Conservation (phyloP, 1,284 basidiomycete genomes). For the Ceratobasidium papillatum region DNA sequence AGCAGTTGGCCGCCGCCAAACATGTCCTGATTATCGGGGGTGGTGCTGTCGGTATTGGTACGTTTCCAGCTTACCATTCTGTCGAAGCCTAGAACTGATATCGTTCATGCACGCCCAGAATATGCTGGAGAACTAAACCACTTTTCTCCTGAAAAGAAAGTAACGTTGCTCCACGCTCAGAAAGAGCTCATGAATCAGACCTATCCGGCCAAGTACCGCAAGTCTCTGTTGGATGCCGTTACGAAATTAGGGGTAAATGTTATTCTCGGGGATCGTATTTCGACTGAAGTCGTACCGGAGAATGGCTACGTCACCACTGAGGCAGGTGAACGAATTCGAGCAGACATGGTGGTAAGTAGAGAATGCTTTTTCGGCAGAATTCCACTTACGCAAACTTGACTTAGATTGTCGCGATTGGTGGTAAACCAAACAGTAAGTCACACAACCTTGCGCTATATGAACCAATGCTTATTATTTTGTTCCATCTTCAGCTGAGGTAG, state of each 20-base stretch:
- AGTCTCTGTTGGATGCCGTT: slow-evolving; percentile 56
- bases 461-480: background rate
- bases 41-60: slow-evolving; percentile 69
- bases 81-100: slow-evolving; percentile 26
- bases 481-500: background rate
- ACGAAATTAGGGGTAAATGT: slow-evolving; percentile 60
- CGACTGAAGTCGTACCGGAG: slow-evolving; percentile 49
- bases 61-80: slow-evolving; percentile 42
- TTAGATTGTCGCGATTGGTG: slow-evolving; percentile 24
- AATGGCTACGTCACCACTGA: slow-evolving; percentile 57
- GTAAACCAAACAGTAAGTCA: slow-evolving; percentile 24
- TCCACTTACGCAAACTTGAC: background rate
- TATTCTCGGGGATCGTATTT: slow-evolving; percentile 65
- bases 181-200: slow-evolving; percentile 62
- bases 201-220: slow-evolving; percentile 66
- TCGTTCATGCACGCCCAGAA: slow-evolving; percentile 50
- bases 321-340: slow-evolving; percentile 61
- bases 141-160: slow-evolving; percentile 62
- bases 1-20: slow-evolving; percentile 58
- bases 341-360: slow-evolving; percentile 65
- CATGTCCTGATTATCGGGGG: slow-evolving; percentile 68
- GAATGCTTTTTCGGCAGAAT: background rate
- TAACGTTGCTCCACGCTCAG: slow-evolving; percentile 71
- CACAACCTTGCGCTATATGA: background rate
- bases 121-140: slow-evolving; percentile 68